Evolutionary conservation across 805 yeast species (phyloP), one percentile per base, ranked within the genome.

Genomic region (Yamadazyma endophytica): DNA sequence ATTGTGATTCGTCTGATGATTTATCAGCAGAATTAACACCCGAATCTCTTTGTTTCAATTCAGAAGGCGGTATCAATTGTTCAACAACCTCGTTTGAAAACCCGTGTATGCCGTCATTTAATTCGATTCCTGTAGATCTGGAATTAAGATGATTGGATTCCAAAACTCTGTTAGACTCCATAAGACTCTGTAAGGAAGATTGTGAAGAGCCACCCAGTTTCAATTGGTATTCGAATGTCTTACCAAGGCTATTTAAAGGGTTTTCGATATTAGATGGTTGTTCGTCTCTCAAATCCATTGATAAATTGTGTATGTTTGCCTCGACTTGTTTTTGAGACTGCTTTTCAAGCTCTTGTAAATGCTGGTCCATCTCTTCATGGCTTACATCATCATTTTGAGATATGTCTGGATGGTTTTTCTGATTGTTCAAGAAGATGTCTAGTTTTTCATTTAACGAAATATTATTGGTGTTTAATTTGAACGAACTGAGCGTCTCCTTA

Each of bases 71-170:
- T 12, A 61, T 46, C 22, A 65, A 40, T 35, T 50, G 43, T 23
- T 49, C 59, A 8, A 65, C 68, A 32, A 60, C 30, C 15, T 54
- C 53, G 39, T 64, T 66, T 2, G 68, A 44, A 23, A 65, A 61
- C 1, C 70, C 72, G 35, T 61, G 60, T 21, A 65, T 61, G 3
- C 72, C 72, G 37, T 64, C 70, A 36, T 60, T 59, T 29, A 65
- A 44, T 37, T 58, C 52, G 2, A 64, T 39, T 2, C 68, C 65
- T 18, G 40, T 37, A 30, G 48, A 49, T 27, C 13, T 34, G 42
- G 39, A 30, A 36, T 46, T 27, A 8, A 6, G 8, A 2, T 24
- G 15, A 15, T 36, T 35, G 29, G 44, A 52, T 32, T 42, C 50
- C 44, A 61, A 46, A 7, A 39, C 29, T 21, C 66, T 41, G 35